Evolutionary conservation across 805 yeast genomes (phyloP), one percentile per base, ranked within the genome.

Genomic region (Candida nonsorbophila): DNA sequence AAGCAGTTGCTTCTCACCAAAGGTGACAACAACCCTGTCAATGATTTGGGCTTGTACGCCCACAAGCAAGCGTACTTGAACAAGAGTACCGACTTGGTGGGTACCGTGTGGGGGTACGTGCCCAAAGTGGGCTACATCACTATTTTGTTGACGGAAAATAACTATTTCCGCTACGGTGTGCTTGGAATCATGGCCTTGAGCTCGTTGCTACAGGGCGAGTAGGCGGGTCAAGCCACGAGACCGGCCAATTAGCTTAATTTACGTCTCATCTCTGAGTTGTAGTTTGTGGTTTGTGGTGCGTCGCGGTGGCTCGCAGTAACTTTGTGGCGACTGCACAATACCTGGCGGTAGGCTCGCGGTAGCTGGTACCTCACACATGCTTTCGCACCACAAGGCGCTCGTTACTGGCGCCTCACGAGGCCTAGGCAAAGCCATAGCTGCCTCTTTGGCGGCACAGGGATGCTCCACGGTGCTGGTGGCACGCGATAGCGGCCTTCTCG

Each of bases 11-110:
- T 92, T 28, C 69, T 92, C 36, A 92, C 98, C 1, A 92, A 92
- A 55, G 98, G 98, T 55, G 98, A 92, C 55, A 92, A 92, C 54
- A 92, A 92, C 52, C 84, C 88, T 3, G 79, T 83, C 29, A 94
- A 92, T 56, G 98, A 92, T 56, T 68, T 92, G 41, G 80, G 85
- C 10, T 67, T 92, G 25, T 92, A 92, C 51, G 83, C 87, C 1
- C 69, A 74, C 40, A 77, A 74, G 32, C 88, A 85, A 47, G 65
- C 64, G 26, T 92, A 92, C 46, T 64, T 92, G 45, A 78, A 84
- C 44, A 78, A 88, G 40, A 71, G 77, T 22, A 67, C 60, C 9
- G 97, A 92, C 49, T 71, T 92, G 29, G 77, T 85, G 6, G 97
- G 97, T 2, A 77, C 87, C 2, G 98, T 90, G n/a, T 80, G 80